Evolutionary conservation across 306 rosid genomes (phyloP), one percentile per base, ranked within the genome.

Genomic region (Citrullus mucosospermus): DNA sequence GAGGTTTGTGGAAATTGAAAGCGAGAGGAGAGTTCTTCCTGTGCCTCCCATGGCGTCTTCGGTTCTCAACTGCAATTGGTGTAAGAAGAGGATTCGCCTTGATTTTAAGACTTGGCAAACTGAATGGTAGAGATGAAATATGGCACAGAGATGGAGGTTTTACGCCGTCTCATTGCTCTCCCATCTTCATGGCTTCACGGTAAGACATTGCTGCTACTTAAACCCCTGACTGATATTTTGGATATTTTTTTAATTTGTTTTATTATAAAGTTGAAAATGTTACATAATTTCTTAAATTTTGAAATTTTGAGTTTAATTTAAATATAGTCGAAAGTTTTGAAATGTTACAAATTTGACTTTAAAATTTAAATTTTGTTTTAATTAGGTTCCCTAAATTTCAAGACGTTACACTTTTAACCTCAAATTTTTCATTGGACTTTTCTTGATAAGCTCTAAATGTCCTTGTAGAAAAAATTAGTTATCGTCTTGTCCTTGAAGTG

Each of bases 11-110:
- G 86, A 81, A 50, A 88, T 53, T 14, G 86, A 85, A 25, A 82
- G 51, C 38, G 88, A 70, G 78, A 89, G 80, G 73, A 92, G 86
- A 76, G 87, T 79, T 84, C 89, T 91, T 59, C 92, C 93, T 28
- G 90, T 87, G 34, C 85, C 91, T 77, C 89, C 87, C 89, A 86
- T 86, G 87, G 87, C 85, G 69, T 6, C 39, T 18, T 68, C 34
- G 15, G 6, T 11, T 67, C 1, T 39, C 53, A n/a, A 66, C 28
- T 38, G 43, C 67, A 61, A 12, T 48, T 13, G 56, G 53, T 2
- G 53, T 48, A 48, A 48, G 53, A 62, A 14, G 43, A 16, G 16
- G 12, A 0, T 63, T 63, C 46, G 41, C 20, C 69, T 34, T 8
- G 9, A 0, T 15, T 66, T 66, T 38, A 38, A 36, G 72, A 66